Evolutionary conservation across 2,329 filamentous ascomycete species (phyloP), one percentile per base, ranked within the genome.

Genomic region (Apiospora marii): DNA sequence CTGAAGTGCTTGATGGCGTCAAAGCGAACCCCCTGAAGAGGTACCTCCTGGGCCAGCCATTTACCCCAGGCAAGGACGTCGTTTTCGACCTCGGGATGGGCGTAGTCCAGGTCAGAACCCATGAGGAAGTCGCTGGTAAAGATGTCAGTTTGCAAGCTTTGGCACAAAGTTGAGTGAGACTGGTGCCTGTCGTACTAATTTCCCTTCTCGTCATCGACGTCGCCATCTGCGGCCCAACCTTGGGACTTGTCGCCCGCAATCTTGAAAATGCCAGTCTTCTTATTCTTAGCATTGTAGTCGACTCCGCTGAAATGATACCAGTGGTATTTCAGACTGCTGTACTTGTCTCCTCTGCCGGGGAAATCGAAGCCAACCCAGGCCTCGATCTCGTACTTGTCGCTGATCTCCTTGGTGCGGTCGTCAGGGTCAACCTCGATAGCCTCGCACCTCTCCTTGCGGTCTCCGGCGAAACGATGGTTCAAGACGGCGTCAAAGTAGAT

Each of bases 391-490:
- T 88, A 87, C 0, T 88, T 85, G 6, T 87, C 84, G 3, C 85
- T 86, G 5, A 88, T 83, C 51, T 87, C 86, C 72, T 87, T 84
- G 41, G 84, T 88, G 24, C 76, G 75, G 71, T 77, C 73, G 7
- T 74, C 73, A 86, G 86, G 79, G 76, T 93, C 87, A 14, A 93
- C 91, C 79, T 90, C 88, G 73, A 89, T 85, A 2, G 88, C 90
- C 73, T 82, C 80, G 72, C 87, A 90, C 68, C 85, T 85, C 79
- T 93, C 91, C 16, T 85, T 89, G 30, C 82, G 85, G 78, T 94
- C 92, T 8, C 91, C 92, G 6, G 87, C 92, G 3, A 91, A 91
- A 79, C 92, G 93, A 79, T 94, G 92, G 77, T 93, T 94, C 53
- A 94, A 82, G 4, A 94, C 91, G 1, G 91, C 89, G 80, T 94